These are phyloP conservation scores for Metschnikowia cerradonensis DNA, from an alignment of 805 yeast species.

Conservation along the genomic window DNA sequence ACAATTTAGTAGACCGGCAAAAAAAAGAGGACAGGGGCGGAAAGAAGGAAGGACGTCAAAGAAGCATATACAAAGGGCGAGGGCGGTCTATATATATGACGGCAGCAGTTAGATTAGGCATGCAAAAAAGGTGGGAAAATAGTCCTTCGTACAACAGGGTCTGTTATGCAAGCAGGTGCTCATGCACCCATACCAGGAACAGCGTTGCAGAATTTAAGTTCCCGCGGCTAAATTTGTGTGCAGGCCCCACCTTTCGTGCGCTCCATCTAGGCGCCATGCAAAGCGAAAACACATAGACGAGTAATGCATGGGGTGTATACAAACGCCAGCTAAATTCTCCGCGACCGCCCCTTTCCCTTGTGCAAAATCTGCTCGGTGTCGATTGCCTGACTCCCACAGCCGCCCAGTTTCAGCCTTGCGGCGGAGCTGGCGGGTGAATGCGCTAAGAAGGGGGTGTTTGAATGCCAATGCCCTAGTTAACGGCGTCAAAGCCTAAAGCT, in stretches of 20 bases:
- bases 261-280: slow-evolving; percentile 4
- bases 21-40: background rate
- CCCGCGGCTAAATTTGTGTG: background rate
- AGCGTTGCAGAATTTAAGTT: background rate
- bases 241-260: background rate
- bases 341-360: background rate
- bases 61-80: background rate
- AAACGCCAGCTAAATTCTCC: background rate
- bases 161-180: slow-evolving; percentile 2
- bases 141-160: slow-evolving; percentile 2
- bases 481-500: no score
- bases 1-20: no score
- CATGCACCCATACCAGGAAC: slow-evolving; percentile 3
- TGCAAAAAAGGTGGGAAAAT: background rate
- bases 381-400: background rate
- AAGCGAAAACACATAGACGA: slow-evolving; percentile 4
- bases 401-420: background rate
- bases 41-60: background rate
- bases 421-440: no score
- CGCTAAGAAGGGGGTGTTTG: no score
- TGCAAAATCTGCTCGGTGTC: background rate
- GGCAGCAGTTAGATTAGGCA: slow-evolving; percentile 1
- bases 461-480: no score
- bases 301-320: background rate
- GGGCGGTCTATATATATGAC: slow-evolving; percentile 2